phyloP scores from a whole-genome alignment of 352 stramenopile species.

The Pythium pectinolyticum region DNA sequence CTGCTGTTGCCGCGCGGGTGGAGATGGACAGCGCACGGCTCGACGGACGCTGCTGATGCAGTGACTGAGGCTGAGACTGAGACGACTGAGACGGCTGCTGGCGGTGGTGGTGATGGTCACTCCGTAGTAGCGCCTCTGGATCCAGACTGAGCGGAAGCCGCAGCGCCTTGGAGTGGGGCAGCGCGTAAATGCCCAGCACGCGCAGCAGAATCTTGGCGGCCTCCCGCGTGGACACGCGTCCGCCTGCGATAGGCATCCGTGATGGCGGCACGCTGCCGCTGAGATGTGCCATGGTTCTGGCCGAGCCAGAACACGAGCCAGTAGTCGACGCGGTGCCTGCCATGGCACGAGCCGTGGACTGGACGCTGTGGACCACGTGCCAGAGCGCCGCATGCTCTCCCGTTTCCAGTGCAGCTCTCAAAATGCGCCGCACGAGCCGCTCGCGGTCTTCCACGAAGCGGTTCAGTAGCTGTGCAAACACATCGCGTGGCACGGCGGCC shows the following conservation, averaged over 20 bases:
- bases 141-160: conserved; percentile 11
- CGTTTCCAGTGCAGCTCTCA: conserved; percentile 21
- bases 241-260: not conserved
- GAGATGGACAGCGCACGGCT: not conserved
- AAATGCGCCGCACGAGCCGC: conserved; percentile 25
- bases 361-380: conserved; percentile 1
- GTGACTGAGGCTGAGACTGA: not conserved
- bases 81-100: not conserved
- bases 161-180: not conserved
- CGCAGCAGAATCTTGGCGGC: conserved; percentile 14
- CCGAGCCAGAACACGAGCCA: not conserved
- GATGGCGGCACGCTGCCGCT: not conserved
- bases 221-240: conserved; percentile 2
- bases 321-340: not conserved
- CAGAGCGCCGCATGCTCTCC: conserved; percentile 29
- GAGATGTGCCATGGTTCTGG: not conserved
- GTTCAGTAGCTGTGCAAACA: conserved; percentile 26
- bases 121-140: not conserved
- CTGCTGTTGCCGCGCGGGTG: not conserved
- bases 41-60: no score
- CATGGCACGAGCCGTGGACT: not conserved
- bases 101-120: no score
- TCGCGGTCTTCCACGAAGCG: conserved; percentile 25
- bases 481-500: conserved; percentile 11
- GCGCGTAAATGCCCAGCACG: not conserved